Percentiles rank a stretch among this genome's conserved stretches.
Conservation (phyloP, 169 alveolate genomes). For the Eimeria falciformis region DNA sequence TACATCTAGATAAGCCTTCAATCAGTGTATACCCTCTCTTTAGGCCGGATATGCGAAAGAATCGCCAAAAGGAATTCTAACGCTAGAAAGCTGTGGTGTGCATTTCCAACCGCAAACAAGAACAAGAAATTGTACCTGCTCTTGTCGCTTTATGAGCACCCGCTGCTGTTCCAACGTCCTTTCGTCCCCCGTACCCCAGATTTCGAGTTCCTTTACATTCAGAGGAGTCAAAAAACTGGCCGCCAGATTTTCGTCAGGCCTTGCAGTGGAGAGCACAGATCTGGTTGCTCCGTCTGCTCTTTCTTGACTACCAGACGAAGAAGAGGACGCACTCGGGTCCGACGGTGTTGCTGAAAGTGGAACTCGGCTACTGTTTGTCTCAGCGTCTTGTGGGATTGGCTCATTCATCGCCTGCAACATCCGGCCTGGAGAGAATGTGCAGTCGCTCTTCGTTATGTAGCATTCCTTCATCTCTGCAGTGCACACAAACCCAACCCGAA, state of each 20-base stretch:
- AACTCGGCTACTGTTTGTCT: background rate
- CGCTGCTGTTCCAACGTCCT: slow-evolving; percentile 73
- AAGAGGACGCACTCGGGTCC: background rate
- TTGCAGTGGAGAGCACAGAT: background rate
- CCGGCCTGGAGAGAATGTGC: slow-evolving; percentile 76
- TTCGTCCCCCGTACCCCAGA: slow-evolving; percentile 78
- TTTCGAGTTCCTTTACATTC: slow-evolving; percentile 74
- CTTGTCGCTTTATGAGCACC: slow-evolving; percentile 45
- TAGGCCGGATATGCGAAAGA: no score
- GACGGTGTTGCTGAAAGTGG: background rate
- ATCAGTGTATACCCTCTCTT: background rate
- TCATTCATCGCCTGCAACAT: slow-evolving; percentile 67
- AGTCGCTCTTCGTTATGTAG: slow-evolving; percentile 75
- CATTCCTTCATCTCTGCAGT: slow-evolving; percentile 73
- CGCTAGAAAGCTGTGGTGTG: no score
- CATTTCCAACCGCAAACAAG: no score
- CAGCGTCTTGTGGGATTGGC: slow-evolving; percentile 31
- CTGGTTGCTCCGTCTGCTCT: slow-evolving; percentile 16
- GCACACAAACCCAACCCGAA: background rate
- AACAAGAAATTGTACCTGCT: slow-evolving; percentile 23
- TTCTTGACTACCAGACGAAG: background rate
- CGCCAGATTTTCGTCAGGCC: slow-evolving; percentile 18
- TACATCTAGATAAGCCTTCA: background rate
- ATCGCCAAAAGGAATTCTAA: no score
- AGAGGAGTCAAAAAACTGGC: slow-evolving; percentile 63